Conservation (phyloP, 148 eudicot species). For the Rhododendron simsii region DNA sequence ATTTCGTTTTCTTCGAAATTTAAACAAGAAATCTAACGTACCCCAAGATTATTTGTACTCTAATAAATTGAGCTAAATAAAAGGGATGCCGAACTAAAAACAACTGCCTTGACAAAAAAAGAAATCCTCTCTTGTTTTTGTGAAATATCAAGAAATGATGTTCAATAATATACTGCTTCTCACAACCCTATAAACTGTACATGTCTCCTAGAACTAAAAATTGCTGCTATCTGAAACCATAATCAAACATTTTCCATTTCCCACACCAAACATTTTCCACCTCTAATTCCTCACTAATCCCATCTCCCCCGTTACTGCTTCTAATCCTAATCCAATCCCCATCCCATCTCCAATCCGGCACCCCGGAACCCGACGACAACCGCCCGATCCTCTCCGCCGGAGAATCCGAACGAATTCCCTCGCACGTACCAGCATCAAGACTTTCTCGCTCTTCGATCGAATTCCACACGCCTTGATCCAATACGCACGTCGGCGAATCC, state of each 20-base stretch:
- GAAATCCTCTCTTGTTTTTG: not conserved
- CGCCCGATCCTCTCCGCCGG: slow-evolving; percentile 26
- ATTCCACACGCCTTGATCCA: slow-evolving; percentile 50
- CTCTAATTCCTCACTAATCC: not conserved
- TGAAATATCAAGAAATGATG: not conserved
- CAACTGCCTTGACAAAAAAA: not conserved
- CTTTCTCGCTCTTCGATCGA: slow-evolving; percentile 23
- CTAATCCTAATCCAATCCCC: slow-evolving; percentile 62
- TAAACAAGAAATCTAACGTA: not conserved
- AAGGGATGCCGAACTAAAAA: not conserved
- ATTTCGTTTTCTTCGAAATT: not conserved
- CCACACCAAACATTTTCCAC: not conserved
- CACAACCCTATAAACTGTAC: not conserved
- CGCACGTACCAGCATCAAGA: not conserved
- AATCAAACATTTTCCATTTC: not conserved
- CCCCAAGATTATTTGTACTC: not conserved
- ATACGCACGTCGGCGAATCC: slow-evolving; percentile 41
- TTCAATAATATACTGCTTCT: not conserved
- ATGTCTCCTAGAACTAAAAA: not conserved
- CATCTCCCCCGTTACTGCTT: slow-evolving; percentile 1
- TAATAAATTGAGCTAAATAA: not conserved
- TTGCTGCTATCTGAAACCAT: not conserved
- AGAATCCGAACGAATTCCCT: slow-evolving; percentile 6
- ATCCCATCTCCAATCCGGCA: slow-evolving; percentile 29
- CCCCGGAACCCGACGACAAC: slow-evolving; percentile 14